Base-by-base conservation (phyloP, 75 land plant genomes). In the Pinus albicaulis region DNA sequence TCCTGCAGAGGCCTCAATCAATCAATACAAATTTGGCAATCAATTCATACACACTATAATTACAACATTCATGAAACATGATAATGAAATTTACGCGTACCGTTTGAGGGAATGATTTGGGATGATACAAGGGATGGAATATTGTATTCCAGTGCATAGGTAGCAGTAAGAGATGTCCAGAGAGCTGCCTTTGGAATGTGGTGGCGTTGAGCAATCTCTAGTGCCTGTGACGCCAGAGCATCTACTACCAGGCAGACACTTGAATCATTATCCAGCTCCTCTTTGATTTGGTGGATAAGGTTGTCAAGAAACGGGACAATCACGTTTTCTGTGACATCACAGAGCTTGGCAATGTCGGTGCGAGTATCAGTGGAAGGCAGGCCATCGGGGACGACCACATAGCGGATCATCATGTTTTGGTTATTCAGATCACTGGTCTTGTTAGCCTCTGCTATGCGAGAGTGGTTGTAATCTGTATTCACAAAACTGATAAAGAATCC, bases 401-500 rank as follows among this genome's bases (percentile, higher is more conserved):
- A 63, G 16, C 36, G 36, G 28, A 63, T 63, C 48, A 44, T 44
- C 48, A 0, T 44, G 48, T 44, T n/a, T n/a, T 44, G 48, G 48
- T 44, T 7, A 8, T 0, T 6, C 8, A 44, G 7, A n/a, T n/a
- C n/a, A n/a, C n/a, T 6, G 48, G 48, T 44, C 0, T 44, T 44
- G 48, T 62, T 62, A 17, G 22, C 5, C n/a, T 65, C 41, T 38
- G 36, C 5, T 20, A 65, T 31, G n/a, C 81, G 81, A 55, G 26
- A 63, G 66, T 72, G 80, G 23, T 81, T 78, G 81, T 75, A 62
- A 10, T 76, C 73, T 1, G 79, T 84, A 75, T 85, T 85, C 72
- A 85, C 87, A 58, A 88, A 82, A 48, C 88, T 80, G 56, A 87
- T 74, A 56, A 75, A 36, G 72, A 78, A 82, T 24, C 74, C 78